phyloP scores from a whole-genome alignment of 2,329 filamentous ascomycete genomes.

The Botryotinia globosa region DNA sequence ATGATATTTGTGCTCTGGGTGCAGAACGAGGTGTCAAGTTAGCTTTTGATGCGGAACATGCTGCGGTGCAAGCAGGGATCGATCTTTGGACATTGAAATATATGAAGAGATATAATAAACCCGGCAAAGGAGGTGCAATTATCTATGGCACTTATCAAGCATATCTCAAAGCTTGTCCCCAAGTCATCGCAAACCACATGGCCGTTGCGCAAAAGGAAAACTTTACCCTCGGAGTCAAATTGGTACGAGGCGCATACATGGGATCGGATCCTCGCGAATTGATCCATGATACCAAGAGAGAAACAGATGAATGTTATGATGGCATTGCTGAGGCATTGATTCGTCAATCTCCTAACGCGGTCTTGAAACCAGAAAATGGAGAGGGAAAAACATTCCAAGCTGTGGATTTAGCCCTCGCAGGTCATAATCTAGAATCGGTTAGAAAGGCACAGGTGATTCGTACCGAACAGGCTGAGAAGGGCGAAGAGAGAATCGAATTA shows the following conservation, averaged over 20 bases:
- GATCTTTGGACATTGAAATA: constrained; percentile 77
- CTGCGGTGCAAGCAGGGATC: constrained; percentile 73
- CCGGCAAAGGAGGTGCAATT: constrained; percentile 55
- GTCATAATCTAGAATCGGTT: constrained; percentile 77
- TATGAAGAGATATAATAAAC: constrained; percentile 72
- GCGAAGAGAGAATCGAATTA: constrained; percentile 44
- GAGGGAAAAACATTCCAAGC: constrained; percentile 50
- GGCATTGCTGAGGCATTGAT: constrained; percentile 66
- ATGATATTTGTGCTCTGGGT: constrained; percentile 71
- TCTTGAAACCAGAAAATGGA: constrained; percentile 46
- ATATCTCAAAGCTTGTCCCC: constrained; percentile 64
- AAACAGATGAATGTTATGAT: constrained; percentile 72
- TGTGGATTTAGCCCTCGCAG: constrained; percentile 69
- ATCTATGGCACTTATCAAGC: constrained; percentile 81
- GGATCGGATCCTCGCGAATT: constrained; percentile 65
- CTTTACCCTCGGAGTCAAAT: constrained; percentile 70
- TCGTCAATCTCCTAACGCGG: constrained; percentile 56
- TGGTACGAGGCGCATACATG: constrained; percentile 74
- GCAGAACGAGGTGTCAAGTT: constrained; percentile 66
- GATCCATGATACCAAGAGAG: constrained; percentile 69
- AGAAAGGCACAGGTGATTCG: constrained; percentile 52
- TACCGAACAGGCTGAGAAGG: constrained; percentile 41
- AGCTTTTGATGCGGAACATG: constrained; percentile 84
- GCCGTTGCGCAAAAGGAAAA: constrained; percentile 54
- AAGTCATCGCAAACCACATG: constrained; percentile 58